These are phyloP conservation scores for Glycine tomentella DNA, from an alignment of 306 rosid genomes.

Conservation along the genomic window DNA sequence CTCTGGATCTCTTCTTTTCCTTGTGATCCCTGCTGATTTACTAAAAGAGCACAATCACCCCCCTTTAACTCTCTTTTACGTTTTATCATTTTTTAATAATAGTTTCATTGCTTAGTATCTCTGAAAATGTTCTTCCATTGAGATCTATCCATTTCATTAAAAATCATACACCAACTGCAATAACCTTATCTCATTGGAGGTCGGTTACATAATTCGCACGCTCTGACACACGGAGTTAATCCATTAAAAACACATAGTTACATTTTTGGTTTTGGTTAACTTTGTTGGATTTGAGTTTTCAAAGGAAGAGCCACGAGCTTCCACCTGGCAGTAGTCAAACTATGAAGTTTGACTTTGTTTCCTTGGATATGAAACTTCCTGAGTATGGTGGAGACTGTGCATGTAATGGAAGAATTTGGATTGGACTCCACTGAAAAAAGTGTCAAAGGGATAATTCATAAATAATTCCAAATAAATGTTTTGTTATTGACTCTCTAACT, in stretches of 20 bases:
- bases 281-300: constrained; percentile 19
- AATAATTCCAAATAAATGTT: not conserved
- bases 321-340: constrained; percentile 10
- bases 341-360: constrained; percentile 41
- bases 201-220: not conserved
- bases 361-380: constrained; percentile 7
- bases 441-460: not conserved
- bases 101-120: not conserved
- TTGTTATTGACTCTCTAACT: constrained; percentile 23
- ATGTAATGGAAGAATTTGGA: constrained; percentile 30
- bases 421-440: not conserved
- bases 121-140: not conserved
- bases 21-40: not conserved
- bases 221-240: not conserved
- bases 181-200: not conserved
- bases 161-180: not conserved
- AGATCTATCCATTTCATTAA: not conserved
- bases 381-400: constrained; percentile 20
- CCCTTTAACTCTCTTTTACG: constrained; percentile 2
- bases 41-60: not conserved
- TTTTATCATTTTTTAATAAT: not conserved
- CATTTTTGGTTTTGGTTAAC: not conserved
- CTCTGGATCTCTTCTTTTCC: constrained; percentile 3
- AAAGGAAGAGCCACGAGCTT: not conserved
- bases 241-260: not conserved